Evolutionary conservation across 164 flowering plant species (phyloP), one percentile per base, ranked within the genome.

Genomic region (Kalanchoe fedtschenkoi): DNA sequence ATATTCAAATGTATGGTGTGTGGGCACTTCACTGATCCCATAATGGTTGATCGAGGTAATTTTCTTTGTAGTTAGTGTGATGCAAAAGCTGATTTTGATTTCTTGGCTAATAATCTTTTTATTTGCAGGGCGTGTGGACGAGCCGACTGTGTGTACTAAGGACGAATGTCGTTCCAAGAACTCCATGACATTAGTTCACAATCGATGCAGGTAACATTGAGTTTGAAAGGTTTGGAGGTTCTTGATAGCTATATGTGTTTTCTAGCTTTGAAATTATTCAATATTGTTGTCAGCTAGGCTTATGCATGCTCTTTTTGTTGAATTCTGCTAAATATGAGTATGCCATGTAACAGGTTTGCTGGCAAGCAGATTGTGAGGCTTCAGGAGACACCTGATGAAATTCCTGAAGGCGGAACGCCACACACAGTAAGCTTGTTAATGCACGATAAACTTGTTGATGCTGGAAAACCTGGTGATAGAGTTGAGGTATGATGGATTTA

Each of bases 351-450:
- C 68, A 93, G 99, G 71, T 93, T 93, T 74, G 86, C 89, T 13
- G 97, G 88, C 74, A 93, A 90, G 81, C 99, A 93, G 75, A 83
- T 90, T 61, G 96, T 93, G 71, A 84, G 87, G 76, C 87, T 90
- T 22, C 99, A 93, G 79, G 99, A 93, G 76, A 93, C 99, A 24
- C 99, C 99, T 58, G 97, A 93, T 81, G 95, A 91, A 66, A 90
- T 93, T 53, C 99, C 99, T 22, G 97, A 93, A 2, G 99, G 99
- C 65, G 99, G 97, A 32, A 93, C 99, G 16, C 99, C 99, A 2
- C 97, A 90, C 71, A 93, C 99, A 14, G 99, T 88, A 16, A 93
- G 97, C 78, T 81, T 93, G 81, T 74, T 93, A 74, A 81, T 93
- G 99, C 99, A 90, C 67, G 96, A 86, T 74, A 93, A 88, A 66